These are phyloP conservation scores for Yamadazyma sp. DNA, from an alignment of 805 yeast genomes.

Conservation along the genomic window DNA sequence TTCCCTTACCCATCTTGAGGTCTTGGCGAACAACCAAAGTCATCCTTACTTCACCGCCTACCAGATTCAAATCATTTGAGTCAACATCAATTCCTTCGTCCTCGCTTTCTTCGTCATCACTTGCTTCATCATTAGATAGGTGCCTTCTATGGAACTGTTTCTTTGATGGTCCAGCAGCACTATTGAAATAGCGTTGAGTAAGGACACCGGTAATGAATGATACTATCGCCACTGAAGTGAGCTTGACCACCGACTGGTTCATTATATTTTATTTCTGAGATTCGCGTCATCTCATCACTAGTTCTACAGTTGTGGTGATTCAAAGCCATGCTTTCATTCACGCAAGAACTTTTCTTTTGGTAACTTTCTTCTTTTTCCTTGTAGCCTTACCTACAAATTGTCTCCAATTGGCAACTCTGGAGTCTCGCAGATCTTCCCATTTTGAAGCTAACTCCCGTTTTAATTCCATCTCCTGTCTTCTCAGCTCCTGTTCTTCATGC, in stretches of 20 bases:
- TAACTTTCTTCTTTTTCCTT: conserved; percentile 44
- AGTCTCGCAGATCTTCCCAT: conserved; percentile 65
- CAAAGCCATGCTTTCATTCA: neutral
- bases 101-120: conserved; percentile 36
- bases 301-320: neutral
- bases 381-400: conserved; percentile 41
- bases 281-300: conserved; percentile 2
- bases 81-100: conserved; percentile 57
- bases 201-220: conserved; percentile 38
- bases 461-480: conserved; percentile 40
- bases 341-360: conserved; percentile 43
- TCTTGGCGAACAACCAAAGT: conserved; percentile 86
- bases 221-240: neutral
- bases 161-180: neutral
- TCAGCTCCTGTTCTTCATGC: conserved; percentile 26
- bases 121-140: neutral
- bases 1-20: conserved; percentile 90
- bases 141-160: neutral
- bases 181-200: too few relatives aligned
- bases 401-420: conserved; percentile 62
- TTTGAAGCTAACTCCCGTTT: conserved; percentile 43
- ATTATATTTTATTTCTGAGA: neutral
- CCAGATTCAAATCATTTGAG: conserved; percentile 57
- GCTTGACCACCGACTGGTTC: conserved; percentile 6
- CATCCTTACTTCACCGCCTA: conserved; percentile 83